Evolutionary conservation across 768 basidiomycete species (phyloP).

Genomic region (Fomitopsis serialis): DNA sequence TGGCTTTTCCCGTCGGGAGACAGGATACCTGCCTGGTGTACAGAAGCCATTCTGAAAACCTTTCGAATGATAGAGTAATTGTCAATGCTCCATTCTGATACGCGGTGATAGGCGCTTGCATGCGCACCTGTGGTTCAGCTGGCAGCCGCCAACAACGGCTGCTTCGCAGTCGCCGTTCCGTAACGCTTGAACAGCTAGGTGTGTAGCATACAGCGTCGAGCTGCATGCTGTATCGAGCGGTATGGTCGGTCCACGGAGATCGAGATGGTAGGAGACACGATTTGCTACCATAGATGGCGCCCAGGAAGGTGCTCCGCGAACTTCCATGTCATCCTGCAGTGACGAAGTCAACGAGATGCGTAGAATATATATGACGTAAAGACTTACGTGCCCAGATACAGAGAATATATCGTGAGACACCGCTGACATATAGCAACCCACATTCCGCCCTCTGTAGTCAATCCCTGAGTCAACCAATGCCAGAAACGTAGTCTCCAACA

Average conservation of each 20-base stretch:
- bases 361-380: too few species aligned
- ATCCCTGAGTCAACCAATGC: conserved; percentile 44
- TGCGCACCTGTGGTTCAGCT: conserved; percentile 35
- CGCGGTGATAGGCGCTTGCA: too few species aligned
- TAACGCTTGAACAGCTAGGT: conserved; percentile 42
- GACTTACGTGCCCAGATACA: conserved; percentile 26
- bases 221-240: conserved; percentile 48
- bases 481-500: conserved; percentile 34
- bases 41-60: conserved; percentile 30
- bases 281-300: conserved; percentile 34
- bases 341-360: too few species aligned
- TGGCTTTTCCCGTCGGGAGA: conserved; percentile 37
- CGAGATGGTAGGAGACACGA: conserved; percentile 35
- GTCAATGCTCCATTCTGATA: too few species aligned
- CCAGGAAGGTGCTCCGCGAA: conserved; percentile 28
- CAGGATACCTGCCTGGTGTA: conserved; percentile 35
- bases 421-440: conserved; percentile 38
- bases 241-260: conserved; percentile 42
- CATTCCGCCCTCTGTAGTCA: conserved; percentile 35
- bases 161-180: conserved; percentile 40
- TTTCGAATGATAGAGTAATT: too few species aligned
- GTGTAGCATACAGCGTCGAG: conserved; percentile 39
- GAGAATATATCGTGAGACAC: conserved; percentile 18
- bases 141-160: conserved; percentile 41
- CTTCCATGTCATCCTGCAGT: conserved; percentile 32